These are phyloP conservation scores for Zygoascus hellenicus DNA, from an alignment of 1,139 yeast genomes.

Conservation along the genomic window DNA sequence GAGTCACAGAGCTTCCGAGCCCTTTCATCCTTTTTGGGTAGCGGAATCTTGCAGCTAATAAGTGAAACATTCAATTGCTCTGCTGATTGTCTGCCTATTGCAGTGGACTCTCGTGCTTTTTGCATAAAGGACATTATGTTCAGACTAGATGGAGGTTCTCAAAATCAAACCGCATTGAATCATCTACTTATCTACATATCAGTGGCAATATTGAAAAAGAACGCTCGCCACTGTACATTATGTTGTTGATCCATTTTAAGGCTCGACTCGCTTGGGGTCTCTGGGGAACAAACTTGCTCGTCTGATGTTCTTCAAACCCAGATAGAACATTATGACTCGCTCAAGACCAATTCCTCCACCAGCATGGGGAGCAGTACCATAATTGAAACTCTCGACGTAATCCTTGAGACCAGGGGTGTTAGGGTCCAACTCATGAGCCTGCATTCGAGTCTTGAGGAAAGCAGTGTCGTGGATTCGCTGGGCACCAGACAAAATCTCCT, in stretches of 20 bases:
- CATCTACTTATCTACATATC: too few species aligned
- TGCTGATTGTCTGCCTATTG: too few species aligned
- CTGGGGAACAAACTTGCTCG: conserved; percentile 98
- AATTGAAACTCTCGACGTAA: conserved; percentile 85
- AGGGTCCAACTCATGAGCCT: conserved; percentile 76
- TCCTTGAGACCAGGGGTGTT: conserved; percentile 76
- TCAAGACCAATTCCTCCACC: conserved; percentile 99
- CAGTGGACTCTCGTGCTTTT: too few species aligned
- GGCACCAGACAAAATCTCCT: conserved; percentile 96
- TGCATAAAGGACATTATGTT: too few species aligned
- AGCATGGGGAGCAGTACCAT: conserved; percentile 98
- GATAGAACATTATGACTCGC: conserved; percentile 96
- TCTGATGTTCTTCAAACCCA: conserved; percentile 93
- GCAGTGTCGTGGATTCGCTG: conserved; percentile 97
- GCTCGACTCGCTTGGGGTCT: conserved; percentile 92
- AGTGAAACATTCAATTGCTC: too few species aligned
- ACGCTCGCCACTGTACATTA: not conserved
- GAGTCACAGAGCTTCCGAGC: too few species aligned
- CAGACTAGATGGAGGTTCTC: too few species aligned
- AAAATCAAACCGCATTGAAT: too few species aligned
- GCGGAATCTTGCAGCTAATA: too few species aligned
- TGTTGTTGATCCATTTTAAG: conserved; percentile 33
- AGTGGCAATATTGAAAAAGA: too few species aligned
- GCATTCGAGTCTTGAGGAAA: conserved; percentile 75
- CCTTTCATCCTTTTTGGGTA: too few species aligned